phyloP scores from a whole-genome alignment of 2,329 filamentous ascomycete genomes.

The Claviceps spartinae region DNA sequence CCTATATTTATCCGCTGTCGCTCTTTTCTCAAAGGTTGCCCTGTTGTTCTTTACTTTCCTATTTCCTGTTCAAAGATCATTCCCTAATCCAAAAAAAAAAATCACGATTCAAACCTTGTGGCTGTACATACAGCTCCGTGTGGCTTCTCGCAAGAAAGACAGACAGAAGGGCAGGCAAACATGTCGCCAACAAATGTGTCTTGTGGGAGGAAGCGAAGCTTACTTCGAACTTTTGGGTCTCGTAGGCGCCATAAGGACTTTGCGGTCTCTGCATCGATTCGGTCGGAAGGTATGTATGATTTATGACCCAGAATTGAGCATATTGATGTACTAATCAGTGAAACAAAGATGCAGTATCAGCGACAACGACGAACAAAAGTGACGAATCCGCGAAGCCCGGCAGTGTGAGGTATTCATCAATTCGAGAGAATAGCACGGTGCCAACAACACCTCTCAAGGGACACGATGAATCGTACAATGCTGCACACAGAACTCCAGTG shows the following conservation, averaged over 20 bases:
- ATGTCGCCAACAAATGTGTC: conserved; percentile 16
- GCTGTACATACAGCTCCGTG: too few relatives aligned
- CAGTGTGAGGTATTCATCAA: neutral
- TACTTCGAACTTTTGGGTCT: conserved; percentile 16
- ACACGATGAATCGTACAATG: neutral
- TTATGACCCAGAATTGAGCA: neutral
- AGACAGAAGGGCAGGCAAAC: neutral
- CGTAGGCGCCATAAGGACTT: conserved; percentile 13
- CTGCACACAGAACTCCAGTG: neutral
- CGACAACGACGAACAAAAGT: neutral
- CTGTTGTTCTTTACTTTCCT: neutral
- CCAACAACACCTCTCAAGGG: neutral
- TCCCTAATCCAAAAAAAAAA: too few relatives aligned
- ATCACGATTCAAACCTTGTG: too few relatives aligned
- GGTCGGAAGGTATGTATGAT: conserved; percentile 9
- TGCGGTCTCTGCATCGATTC: conserved; percentile 6
- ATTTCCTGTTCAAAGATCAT: neutral
- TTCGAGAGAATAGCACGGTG: neutral
- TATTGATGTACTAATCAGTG: neutral
- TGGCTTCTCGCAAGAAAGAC: neutral
- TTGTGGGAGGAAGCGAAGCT: conserved; percentile 19
- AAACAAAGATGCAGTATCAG: neutral
- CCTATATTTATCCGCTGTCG: conserved; percentile 2
- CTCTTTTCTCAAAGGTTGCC: conserved; percentile 1
- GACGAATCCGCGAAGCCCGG: neutral